Percentiles rank a stretch among this genome's conserved stretches.
Evolutionary conservation across 73 alveolate genomes (phyloP).

Genomic region (Tetrahymena thermophila): DNA sequence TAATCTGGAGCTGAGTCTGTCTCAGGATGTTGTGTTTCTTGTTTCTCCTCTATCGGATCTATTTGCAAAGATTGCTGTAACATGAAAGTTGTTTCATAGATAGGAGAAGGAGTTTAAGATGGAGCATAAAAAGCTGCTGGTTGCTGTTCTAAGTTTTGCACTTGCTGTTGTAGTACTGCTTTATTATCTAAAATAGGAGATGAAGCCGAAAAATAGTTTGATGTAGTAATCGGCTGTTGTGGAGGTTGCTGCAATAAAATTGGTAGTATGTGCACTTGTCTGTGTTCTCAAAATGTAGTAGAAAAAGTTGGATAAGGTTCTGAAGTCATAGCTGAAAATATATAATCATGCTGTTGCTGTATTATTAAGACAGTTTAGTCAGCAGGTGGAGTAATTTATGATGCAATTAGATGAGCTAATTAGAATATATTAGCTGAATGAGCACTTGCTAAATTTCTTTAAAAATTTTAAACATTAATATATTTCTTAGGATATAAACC

Average conservation of each 20-base stretch:
- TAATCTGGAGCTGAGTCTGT: background rate
- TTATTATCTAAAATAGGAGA: background rate
- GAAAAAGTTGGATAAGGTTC: background rate
- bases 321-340: background rate
- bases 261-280: background rate
- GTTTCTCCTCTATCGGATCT: background rate
- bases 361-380: background rate
- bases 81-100: background rate
- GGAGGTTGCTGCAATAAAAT: background rate
- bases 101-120: background rate
- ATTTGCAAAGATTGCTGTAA: background rate
- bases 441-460: too few relatives aligned
- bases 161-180: background rate
- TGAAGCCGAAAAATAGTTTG: background rate
- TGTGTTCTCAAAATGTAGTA: background rate
- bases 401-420: background rate
- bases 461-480: too few relatives aligned
- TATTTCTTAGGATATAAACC: too few relatives aligned
- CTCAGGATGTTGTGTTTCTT: background rate
- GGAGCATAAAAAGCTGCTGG: background rate
- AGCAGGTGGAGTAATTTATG: background rate
- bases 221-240: background rate
- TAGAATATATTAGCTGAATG: too few relatives aligned
- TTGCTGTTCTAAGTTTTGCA: background rate
- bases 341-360: background rate